Evolutionary conservation across 768 basidiomycete genomes (phyloP), one percentile per base, ranked within the genome.

Genomic region (Gelatoporia subvermispora): DNA sequence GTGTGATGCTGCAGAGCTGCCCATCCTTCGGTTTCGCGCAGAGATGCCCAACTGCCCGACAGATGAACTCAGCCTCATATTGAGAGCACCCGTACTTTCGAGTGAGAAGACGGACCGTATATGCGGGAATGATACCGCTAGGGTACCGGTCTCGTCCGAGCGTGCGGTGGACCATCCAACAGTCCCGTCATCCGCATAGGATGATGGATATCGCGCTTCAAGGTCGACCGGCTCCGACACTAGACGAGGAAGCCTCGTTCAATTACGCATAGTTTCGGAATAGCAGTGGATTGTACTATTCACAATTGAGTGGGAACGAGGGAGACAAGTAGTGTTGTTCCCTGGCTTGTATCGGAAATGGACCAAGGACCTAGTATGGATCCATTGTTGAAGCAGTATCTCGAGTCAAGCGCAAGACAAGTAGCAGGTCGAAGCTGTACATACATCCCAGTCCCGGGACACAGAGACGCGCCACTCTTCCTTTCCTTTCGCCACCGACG

Each of bases 301-400:
- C 64, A 87, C 88, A 63, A 52, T 85, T 70, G 15, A 88, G 56
- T 8, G 88, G 87, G 57, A 79, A 89, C 9, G 84, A 76, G 3
- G 90, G 88, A 1, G 85, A 85, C n/a, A 92, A 64, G 58, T 79
- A 84, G 47, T 91, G 83, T 42, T 92, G 90, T 54, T 92, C 90
- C 58, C 89, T 74, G 10, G 89, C 88, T 50, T 88, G 86, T 25
- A 87, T 77, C 2, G 89, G 88, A 62, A 92, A 92, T 0, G 89
- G 90, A 0, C 88, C 90, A 11, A 93, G 76, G 10, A 88, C 78
- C 85, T 88, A 24, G 21, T 35, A 34, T 28, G 42, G n/a, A 16
- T 43, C 21, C 18, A 43, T 25, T 11, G 28, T 31, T 31, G 7
- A 31, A 31, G n/a, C n/a, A n/a, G n/a, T 7, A 31, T 31, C 28